Percentiles rank a stretch among this genome's conserved stretches.
Evolutionary conservation across 768 basidiomycete genomes (phyloP).

Genomic region (Fistulinella prunicolor): DNA sequence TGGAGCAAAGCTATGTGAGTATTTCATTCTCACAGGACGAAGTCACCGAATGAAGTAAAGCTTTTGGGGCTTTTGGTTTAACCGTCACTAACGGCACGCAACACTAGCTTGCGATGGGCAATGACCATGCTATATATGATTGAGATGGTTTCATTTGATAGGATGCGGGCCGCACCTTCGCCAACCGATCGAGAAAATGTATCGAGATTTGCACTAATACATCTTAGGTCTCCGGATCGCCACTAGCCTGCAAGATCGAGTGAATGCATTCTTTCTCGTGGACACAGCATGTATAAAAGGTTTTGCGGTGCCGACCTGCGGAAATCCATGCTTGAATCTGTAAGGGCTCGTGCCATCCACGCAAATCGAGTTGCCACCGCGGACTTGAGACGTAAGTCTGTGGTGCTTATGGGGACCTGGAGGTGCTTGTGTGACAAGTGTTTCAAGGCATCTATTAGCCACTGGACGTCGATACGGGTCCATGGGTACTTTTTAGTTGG

Average conservation of each 20-base stretch:
- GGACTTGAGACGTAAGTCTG: conserved; percentile 13
- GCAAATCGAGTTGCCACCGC: conserved; percentile 17
- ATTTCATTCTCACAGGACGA: conserved; percentile 17
- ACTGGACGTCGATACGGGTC: conserved; percentile 8
- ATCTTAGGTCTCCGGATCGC: conserved; percentile 15
- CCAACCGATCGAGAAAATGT: conserved; percentile 18
- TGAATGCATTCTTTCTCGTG: conserved; percentile 4
- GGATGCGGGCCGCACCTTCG: conserved; percentile 7
- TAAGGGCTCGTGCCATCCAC: neutral
- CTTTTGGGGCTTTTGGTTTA: neutral
- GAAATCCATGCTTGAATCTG: conserved; percentile 3
- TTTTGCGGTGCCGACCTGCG: conserved; percentile 15
- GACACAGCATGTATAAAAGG: conserved; percentile 11
- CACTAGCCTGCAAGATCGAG: conserved; percentile 7
- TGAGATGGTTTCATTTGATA: conserved; percentile 18
- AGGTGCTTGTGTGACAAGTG: conserved; percentile 3
- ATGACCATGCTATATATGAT: conserved; percentile 1
- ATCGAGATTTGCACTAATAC: conserved; percentile 18
- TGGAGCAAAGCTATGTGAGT: neutral
- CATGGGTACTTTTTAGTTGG: too few species aligned
- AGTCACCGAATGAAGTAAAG: conserved; percentile 5
- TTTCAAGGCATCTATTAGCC: conserved; percentile 12
- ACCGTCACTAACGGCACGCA: conserved; percentile 2
- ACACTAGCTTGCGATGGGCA: conserved; percentile 3
- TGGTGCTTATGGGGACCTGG: conserved; percentile 4